Conservation (phyloP, 2,329 filamentous ascomycete species). For the Colletotrichum destructivum region DNA sequence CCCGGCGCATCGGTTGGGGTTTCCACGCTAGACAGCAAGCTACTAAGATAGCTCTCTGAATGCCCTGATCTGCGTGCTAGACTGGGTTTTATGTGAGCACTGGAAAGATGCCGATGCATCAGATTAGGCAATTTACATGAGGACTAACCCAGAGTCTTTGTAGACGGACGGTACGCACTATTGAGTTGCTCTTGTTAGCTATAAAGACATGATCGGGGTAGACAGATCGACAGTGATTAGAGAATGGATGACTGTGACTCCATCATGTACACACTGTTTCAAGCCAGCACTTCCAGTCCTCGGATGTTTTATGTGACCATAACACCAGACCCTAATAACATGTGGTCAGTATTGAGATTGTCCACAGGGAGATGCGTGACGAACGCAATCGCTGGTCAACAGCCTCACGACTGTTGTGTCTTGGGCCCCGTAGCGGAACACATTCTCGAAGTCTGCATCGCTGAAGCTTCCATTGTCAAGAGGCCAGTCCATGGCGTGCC, state of each 20-base stretch:
- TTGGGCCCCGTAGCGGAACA: constrained; percentile 2
- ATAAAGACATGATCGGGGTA: no score
- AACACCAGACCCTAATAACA: background rate
- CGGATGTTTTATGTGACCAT: background rate
- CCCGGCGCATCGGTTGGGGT: no score
- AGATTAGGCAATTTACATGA: background rate
- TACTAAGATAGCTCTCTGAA: background rate
- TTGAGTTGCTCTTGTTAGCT: background rate
- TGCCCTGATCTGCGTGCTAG: background rate
- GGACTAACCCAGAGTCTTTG: background rate
- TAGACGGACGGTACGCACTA: background rate
- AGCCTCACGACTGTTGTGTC: background rate
- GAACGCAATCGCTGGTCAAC: background rate
- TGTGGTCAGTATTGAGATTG: background rate
- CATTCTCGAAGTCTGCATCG: background rate
- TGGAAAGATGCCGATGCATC: background rate
- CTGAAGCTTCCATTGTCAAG: background rate
- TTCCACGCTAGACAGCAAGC: background rate
- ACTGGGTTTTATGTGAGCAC: background rate
- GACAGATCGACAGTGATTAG: no score
- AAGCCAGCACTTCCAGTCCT: constrained; percentile 9
- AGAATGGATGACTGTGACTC: no score
- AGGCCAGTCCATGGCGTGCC: constrained; percentile 6
- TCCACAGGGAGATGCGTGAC: background rate
- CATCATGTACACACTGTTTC: no score